Evolutionary conservation across 805 yeast species (phyloP).

Genomic region (Hanseniaspora valbyensis): DNA sequence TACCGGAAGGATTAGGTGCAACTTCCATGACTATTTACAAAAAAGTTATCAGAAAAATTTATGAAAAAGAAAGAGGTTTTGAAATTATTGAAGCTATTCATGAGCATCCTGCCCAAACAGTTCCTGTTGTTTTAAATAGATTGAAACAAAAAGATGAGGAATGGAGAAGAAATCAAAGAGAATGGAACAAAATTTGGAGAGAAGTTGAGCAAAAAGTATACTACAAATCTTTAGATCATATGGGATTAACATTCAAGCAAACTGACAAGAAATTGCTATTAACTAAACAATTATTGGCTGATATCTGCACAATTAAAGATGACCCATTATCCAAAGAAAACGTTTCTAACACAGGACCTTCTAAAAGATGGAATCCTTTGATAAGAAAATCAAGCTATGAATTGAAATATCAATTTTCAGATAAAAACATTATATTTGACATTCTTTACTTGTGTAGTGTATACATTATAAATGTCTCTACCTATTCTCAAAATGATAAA

Average conservation of each 20-base stretch:
- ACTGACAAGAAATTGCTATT: slow-evolving; percentile 88
- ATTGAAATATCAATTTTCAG: slow-evolving; percentile 52
- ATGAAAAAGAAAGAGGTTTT: slow-evolving; percentile 88
- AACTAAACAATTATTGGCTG: slow-evolving; percentile 80
- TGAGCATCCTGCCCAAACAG: slow-evolving; percentile 89
- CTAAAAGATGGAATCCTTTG: slow-evolving; percentile 73
- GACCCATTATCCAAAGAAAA: slow-evolving; percentile 33
- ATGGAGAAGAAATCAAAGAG: slow-evolving; percentile 96
- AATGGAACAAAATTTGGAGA: slow-evolving; percentile 98
- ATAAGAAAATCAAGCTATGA: slow-evolving; percentile 78
- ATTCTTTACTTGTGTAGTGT: slow-evolving; percentile 55
- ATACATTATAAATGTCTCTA: slow-evolving; percentile 55
- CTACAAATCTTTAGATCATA: slow-evolving; percentile 85
- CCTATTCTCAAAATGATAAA: slow-evolving; percentile 70
- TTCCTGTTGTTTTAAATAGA: slow-evolving; percentile 83
- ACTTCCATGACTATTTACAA: slow-evolving; percentile 84
- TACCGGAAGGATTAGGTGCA: slow-evolving; percentile 90
- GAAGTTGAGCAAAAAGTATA: slow-evolving; percentile 93
- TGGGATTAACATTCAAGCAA: slow-evolving; percentile 92
- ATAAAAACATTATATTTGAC: slow-evolving; percentile 61
- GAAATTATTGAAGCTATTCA: slow-evolving; percentile 94
- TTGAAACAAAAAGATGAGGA: slow-evolving; percentile 97
- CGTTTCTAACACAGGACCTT: slow-evolving; percentile 21
- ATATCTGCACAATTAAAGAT: slow-evolving; percentile 80
- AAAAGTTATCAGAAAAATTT: slow-evolving; percentile 82